Evolutionary conservation across 176 grass and related monocot genomes (phyloP).

Genomic region (Dendrocalamus sinicus): DNA sequence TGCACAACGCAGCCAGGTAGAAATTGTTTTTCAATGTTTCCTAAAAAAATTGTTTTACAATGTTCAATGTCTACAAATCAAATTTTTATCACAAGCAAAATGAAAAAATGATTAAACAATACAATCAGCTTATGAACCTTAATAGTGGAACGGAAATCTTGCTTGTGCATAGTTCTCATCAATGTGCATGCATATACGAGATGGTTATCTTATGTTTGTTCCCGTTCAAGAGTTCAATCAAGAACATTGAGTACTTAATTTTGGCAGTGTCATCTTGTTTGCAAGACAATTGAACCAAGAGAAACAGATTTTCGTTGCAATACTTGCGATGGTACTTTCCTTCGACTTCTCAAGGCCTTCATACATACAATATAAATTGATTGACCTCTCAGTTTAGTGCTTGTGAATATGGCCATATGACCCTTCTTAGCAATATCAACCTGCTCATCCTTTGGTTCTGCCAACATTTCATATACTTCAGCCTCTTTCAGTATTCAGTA

Average conservation of each 20-base stretch:
- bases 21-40: not conserved
- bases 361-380: not conserved
- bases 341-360: not conserved
- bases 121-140: not conserved
- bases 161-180: not conserved
- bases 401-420: slow-evolving; percentile 13
- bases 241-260: slow-evolving; percentile 1
- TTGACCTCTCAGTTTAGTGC: not conserved
- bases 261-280: not conserved
- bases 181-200: not conserved
- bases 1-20: not conserved
- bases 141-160: slow-evolving; percentile 14
- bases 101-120: not conserved
- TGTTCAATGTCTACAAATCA: not conserved
- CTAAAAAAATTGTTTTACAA: not conserved
- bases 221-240: not conserved
- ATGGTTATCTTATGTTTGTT: not conserved
- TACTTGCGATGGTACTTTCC: not conserved
- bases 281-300: slow-evolving; percentile 8
- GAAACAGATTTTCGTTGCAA: not conserved
- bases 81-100: not conserved
- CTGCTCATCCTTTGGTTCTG: not conserved
- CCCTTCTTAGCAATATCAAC: not conserved
- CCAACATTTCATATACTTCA: slow-evolving; percentile 7
- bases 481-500: not conserved